A percentile compares a stretch with the other conserved stretches of the same genome.
Evolutionary conservation across 192 early-diverging fungal genomes (phyloP).

Genomic region (Coemansia erecta): DNA sequence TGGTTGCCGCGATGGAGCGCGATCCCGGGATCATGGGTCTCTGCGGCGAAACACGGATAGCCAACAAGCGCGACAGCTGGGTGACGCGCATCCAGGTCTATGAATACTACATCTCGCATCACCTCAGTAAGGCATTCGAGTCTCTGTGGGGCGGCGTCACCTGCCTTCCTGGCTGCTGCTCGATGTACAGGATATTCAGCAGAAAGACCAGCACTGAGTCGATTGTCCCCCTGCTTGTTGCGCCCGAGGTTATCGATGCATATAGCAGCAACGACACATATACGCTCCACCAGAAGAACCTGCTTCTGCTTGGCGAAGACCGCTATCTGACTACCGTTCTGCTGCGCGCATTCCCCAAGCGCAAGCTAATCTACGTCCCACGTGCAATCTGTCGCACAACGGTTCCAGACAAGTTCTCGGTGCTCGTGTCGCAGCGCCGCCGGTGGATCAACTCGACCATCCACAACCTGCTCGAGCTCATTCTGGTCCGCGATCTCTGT

Average conservation of each 20-base stretch:
- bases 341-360: constrained; percentile 75
- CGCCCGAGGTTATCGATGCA: constrained; percentile 76
- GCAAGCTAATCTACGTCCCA: constrained; percentile 79
- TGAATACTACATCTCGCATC: constrained; percentile 98
- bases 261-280: constrained; percentile 69
- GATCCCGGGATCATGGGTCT: constrained; percentile 86
- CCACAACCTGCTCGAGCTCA: constrained; percentile 90
- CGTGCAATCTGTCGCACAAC: constrained; percentile 76
- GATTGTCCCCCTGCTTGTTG: constrained; percentile 71
- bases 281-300: constrained; percentile 80
- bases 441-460: constrained; percentile 98
- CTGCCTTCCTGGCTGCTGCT: constrained; percentile 97
- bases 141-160: constrained; percentile 98
- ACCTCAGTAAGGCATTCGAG: constrained; percentile 94
- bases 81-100: constrained; percentile 96
- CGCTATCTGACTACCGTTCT: constrained; percentile 81
- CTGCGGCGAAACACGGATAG: constrained; percentile 95
- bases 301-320: no score
- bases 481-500: constrained; percentile 91
- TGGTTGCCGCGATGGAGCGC: constrained; percentile 80
- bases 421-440: constrained; percentile 81
- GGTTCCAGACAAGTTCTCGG: constrained; percentile 68
- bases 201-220: constrained; percentile 58
- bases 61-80: constrained; percentile 84
- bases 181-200: constrained; percentile 92